Evolutionary conservation across 495 filamentous ascomycete genomes (phyloP).

Genomic region (Friedmanniomyces simplex): DNA sequence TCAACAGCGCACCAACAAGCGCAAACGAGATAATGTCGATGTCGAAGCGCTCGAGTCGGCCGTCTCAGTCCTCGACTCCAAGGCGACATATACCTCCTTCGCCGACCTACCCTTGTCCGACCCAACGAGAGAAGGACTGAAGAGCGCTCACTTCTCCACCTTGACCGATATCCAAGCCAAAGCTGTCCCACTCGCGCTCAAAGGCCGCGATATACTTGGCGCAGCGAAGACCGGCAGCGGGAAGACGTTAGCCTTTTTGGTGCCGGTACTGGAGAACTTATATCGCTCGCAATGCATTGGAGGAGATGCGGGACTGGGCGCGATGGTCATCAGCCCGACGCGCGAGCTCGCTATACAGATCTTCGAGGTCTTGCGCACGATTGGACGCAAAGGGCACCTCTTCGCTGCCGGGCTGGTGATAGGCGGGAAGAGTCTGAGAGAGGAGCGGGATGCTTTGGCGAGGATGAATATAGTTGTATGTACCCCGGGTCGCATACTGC

Average conservation of each 20-base stretch:
- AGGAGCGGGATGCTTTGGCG: conserved; percentile 75
- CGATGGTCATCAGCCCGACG: conserved; percentile 87
- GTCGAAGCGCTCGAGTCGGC: conserved; percentile 43
- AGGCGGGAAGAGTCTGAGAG: conserved; percentile 81
- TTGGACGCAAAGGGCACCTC: conserved; percentile 70
- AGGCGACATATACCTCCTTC: conserved; percentile 27
- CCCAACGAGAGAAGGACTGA: conserved; percentile 68
- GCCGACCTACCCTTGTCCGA: conserved; percentile 72
- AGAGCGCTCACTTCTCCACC: conserved; percentile 77
- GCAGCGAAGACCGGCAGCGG: conserved; percentile 95
- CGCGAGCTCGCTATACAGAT: conserved; percentile 95
- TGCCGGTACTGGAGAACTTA: conserved; percentile 91
- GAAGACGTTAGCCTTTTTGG: conserved; percentile 88
- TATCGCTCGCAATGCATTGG: conserved; percentile 84
- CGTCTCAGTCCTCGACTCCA: conserved; percentile 38
- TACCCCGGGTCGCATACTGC: conserved; percentile 87
- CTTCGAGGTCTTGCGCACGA: conserved; percentile 85
- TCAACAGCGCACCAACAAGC: conserved; percentile 41
- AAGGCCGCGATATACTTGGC: conserved; percentile 82
- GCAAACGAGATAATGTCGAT: conserved; percentile 54
- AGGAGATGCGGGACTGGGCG: conserved; percentile 73
- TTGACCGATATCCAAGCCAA: conserved; percentile 87
- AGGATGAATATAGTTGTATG: conserved; percentile 98
- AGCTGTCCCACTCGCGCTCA: conserved; percentile 74
- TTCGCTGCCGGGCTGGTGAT: conserved; percentile 93